Conservation (phyloP, 805 yeast species). For the Candida quercuum region DNA sequence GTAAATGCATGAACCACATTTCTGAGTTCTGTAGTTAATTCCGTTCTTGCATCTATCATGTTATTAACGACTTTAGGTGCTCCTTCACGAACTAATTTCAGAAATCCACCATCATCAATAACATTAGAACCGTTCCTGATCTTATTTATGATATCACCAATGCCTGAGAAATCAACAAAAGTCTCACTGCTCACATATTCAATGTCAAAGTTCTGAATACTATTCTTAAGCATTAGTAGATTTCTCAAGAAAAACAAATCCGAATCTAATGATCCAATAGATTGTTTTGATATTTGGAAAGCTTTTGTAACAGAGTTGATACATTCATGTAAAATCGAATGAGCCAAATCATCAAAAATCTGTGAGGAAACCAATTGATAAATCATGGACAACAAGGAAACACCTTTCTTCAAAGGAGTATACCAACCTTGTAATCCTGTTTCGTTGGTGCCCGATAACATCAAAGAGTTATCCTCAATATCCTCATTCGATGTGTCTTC, state of each 20-base stretch:
- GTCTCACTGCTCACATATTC: constrained; percentile 69
- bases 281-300: constrained; percentile 36
- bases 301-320: constrained; percentile 56
- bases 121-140: constrained; percentile 27
- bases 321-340: constrained; percentile 76
- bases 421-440: constrained; percentile 43
- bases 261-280: constrained; percentile 51
- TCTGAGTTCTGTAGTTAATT: constrained; percentile 68
- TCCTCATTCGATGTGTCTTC: constrained; percentile 24
- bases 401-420: constrained; percentile 66
- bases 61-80: constrained; percentile 78
- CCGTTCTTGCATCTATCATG: constrained; percentile 73
- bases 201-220: constrained; percentile 72
- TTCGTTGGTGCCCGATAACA: constrained; percentile 1
- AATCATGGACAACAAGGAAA: constrained; percentile 67
- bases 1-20: constrained; percentile 67
- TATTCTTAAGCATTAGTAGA: constrained; percentile 62
- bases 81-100: constrained; percentile 55
- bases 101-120: constrained; percentile 20
- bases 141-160: constrained; percentile 44
- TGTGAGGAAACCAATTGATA: constrained; percentile 73
- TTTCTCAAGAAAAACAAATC: constrained; percentile 68
- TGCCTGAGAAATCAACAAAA: constrained; percentile 76
- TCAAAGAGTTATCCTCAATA: constrained; percentile 4
- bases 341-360: constrained; percentile 87